Percentiles rank a stretch among this genome's conserved stretches.
phyloP scores from a whole-genome alignment of 768 basidiomycete species.

The Phlegmacium glaucopus region DNA sequence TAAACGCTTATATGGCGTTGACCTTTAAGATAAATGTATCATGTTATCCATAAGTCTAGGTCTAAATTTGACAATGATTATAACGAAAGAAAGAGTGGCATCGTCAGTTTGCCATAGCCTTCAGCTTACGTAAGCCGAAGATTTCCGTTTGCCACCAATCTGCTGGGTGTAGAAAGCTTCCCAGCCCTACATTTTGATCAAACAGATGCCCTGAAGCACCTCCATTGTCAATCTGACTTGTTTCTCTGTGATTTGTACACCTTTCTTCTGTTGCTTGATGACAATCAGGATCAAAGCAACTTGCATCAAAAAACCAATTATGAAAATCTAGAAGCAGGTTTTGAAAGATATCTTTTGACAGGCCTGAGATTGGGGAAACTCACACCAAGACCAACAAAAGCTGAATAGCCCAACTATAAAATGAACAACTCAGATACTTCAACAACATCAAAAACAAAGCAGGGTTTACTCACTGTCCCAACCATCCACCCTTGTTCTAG shows the following conservation, averaged over 20 bases:
- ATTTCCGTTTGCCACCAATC: too few species aligned
- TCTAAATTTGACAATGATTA: too few species aligned
- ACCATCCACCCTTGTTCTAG: too few species aligned
- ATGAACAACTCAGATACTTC: neutral
- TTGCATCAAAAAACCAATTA: slow-evolving; percentile 57
- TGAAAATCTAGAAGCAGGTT: slow-evolving; percentile 36
- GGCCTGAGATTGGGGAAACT: slow-evolving; percentile 4
- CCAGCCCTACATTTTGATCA: slow-evolving; percentile 65
- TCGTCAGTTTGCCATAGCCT: too few species aligned
- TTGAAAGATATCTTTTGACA: slow-evolving; percentile 2
- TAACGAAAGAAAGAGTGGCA: too few species aligned
- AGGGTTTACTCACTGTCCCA: slow-evolving; percentile 39
- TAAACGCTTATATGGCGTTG: too few species aligned
- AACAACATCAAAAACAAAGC: neutral
- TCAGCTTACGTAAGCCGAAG: too few species aligned
- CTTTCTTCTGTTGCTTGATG: slow-evolving; percentile 50
- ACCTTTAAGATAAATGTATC: too few species aligned
- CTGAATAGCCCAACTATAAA: slow-evolving; percentile 61
- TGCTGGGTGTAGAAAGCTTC: slow-evolving; percentile 46
- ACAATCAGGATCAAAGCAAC: slow-evolving; percentile 47
- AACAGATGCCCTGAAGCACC: slow-evolving; percentile 63
- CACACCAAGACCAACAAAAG: slow-evolving; percentile 57
- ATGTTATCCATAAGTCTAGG: too few species aligned
- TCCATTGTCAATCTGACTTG: slow-evolving; percentile 65
- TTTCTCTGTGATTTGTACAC: slow-evolving; percentile 62